phyloP scores from a whole-genome alignment of 2,329 filamentous ascomycete species.

The Fusarium sp. region DNA sequence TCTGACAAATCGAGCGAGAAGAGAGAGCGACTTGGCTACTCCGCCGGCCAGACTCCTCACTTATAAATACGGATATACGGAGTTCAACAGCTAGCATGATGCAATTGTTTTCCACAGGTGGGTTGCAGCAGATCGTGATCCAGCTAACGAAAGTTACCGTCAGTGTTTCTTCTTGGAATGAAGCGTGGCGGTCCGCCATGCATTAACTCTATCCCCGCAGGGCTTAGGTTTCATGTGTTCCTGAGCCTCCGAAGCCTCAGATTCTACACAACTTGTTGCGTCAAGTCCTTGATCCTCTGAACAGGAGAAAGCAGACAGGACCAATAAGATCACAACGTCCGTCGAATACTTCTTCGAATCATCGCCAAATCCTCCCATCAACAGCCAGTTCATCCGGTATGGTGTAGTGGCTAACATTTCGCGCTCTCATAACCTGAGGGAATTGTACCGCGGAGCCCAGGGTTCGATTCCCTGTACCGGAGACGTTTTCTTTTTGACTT shows the following conservation, averaged over 20 bases:
- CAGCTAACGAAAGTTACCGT: slow-evolving; percentile 26
- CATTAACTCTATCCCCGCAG: slow-evolving; percentile 1
- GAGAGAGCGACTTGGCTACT: not conserved
- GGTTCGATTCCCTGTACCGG: slow-evolving; percentile 2
- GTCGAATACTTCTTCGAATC: not conserved
- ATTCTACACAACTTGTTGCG: not conserved
- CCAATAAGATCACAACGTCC: not conserved
- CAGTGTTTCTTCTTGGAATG: slow-evolving; percentile 12
- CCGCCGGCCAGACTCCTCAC: not conserved
- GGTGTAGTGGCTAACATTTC: slow-evolving; percentile 52
- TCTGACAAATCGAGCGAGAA: not conserved
- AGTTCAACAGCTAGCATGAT: slow-evolving; percentile 19
- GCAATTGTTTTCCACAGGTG: slow-evolving; percentile 31
- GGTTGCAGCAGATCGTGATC: slow-evolving; percentile 14
- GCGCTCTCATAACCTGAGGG: slow-evolving; percentile 42
- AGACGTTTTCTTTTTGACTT: not conserved
- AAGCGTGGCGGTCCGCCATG: slow-evolving; percentile 8
- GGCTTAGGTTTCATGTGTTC: slow-evolving; percentile 2
- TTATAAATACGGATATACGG: slow-evolving; percentile 16
- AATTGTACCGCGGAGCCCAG: not conserved
- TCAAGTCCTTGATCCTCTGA: not conserved
- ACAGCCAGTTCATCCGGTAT: slow-evolving; percentile 42
- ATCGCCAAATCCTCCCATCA: rapidly evolving
- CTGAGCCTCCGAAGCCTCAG: not conserved
- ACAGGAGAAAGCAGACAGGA: not conserved